Percentiles rank a stretch among this genome's conserved stretches.
Conservation (phyloP, 2,329 filamentous ascomycete genomes). For the Ascochyta pisi region DNA sequence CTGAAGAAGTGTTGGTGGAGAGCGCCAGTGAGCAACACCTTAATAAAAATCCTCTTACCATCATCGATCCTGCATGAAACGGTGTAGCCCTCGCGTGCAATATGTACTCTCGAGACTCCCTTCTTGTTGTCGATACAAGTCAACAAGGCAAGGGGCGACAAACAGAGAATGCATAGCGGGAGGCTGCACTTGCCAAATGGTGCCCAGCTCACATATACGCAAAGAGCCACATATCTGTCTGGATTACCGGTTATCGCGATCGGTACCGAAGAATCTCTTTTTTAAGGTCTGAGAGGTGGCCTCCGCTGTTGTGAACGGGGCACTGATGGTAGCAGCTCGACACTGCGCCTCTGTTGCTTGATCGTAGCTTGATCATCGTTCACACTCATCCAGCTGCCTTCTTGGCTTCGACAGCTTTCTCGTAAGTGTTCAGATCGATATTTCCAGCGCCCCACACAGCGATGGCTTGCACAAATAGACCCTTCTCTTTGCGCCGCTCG, state of each 20-base stretch:
- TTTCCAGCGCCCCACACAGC: conserved; percentile 79
- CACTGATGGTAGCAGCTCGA: no score
- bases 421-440: conserved; percentile 74
- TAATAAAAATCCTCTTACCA: no score
- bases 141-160: neutral
- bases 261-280: no score
- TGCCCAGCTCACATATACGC: neutral
- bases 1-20: no score
- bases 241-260: no score
- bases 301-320: no score
- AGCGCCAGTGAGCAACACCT: no score
- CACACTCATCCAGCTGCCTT: conserved; percentile 10
- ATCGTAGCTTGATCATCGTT: neutral
- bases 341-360: neutral
- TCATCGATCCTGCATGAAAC: no score
- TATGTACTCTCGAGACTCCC: no score
- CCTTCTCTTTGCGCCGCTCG: conserved; percentile 30
- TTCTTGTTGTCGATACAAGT: no score
- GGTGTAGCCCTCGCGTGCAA: no score
- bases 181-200: neutral
- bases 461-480: conserved; percentile 71
- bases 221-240: neutral
- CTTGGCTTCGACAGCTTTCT: conserved; percentile 55
- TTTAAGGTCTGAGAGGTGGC: no score
- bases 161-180: neutral